Evolutionary conservation across 306 rosid genomes (phyloP).

Genomic region (Canavalia ensiformis): DNA sequence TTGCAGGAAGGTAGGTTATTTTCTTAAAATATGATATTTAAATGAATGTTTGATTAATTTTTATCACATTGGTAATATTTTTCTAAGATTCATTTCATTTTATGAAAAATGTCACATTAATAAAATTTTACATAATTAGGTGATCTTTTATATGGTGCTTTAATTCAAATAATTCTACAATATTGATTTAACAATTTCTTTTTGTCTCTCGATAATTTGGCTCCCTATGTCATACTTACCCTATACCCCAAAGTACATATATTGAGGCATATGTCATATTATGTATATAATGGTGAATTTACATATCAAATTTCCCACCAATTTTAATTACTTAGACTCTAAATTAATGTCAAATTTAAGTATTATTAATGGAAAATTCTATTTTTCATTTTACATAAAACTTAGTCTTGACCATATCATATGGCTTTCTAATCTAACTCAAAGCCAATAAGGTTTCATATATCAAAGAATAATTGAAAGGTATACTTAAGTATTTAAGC

Average conservation of each 20-base stretch:
- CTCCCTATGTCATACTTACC: background rate
- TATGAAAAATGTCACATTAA: background rate
- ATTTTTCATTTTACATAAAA: background rate
- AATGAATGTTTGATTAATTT: background rate
- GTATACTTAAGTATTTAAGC: background rate
- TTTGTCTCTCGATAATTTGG: slow-evolving; percentile 10
- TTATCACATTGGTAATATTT: background rate
- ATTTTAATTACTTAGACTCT: background rate
- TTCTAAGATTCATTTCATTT: slow-evolving; percentile 2
- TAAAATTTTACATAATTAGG: background rate
- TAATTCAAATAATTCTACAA: slow-evolving; percentile 4
- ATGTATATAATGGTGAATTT: too few species aligned
- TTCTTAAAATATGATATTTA: slow-evolving; percentile 2
- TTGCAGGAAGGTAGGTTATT: slow-evolving; percentile 75
- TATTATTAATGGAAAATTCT: background rate
- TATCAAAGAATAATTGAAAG: background rate
- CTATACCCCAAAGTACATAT: background rate
- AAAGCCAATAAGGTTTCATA: background rate
- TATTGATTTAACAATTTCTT: background rate
- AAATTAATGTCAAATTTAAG: background rate
- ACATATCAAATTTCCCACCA: background rate
- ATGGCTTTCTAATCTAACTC: background rate
- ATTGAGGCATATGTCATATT: too few species aligned
- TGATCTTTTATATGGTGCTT: background rate
- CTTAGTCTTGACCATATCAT: background rate